A percentile compares a stretch with the other conserved stretches of the same genome.
phyloP scores from a whole-genome alignment of 805 yeast genomes.

The Ogataea chonburiensis region DNA sequence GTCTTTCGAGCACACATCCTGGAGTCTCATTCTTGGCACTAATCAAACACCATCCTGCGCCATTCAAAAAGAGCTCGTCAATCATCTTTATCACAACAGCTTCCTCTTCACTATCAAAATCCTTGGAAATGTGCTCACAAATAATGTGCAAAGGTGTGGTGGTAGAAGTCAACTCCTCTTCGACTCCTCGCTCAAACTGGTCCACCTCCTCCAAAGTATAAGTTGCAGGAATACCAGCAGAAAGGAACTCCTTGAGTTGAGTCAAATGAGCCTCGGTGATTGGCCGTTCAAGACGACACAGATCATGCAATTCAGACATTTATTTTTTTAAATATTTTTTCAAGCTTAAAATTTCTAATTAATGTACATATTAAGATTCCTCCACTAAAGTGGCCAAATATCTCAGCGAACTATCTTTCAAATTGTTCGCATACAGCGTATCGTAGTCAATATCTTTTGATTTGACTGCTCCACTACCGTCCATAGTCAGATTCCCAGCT shows the following conservation, averaged over 20 bases:
- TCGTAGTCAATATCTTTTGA: slow-evolving; percentile 26
- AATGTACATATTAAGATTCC: slow-evolving; percentile 2
- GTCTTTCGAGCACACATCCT: slow-evolving; percentile 70
- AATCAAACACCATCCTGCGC: slow-evolving; percentile 88
- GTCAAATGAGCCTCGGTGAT: slow-evolving; percentile 43
- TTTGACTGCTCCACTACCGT: slow-evolving; percentile 2
- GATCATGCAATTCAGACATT: slow-evolving; percentile 74
- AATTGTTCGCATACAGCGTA: slow-evolving; percentile 20
- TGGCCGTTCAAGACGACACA: slow-evolving; percentile 58
- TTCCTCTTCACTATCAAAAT: slow-evolving; percentile 42
- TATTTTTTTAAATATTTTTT: slow-evolving; percentile 1
- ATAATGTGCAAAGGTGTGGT: slow-evolving; percentile 81
- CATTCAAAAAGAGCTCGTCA: slow-evolving; percentile 68
- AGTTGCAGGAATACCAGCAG: slow-evolving; percentile 76
- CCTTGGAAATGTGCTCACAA: slow-evolving; percentile 48
- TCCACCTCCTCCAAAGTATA: slow-evolving; percentile 77
- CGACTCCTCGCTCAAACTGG: slow-evolving; percentile 47
- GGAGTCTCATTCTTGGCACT: slow-evolving; percentile 76
- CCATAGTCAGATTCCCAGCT: slow-evolving; percentile 24
- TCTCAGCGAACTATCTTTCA: slow-evolving; percentile 35
- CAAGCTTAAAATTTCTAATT: slow-evolving; percentile 1
- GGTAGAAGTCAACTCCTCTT: slow-evolving; percentile 43
- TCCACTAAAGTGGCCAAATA: slow-evolving; percentile 37
- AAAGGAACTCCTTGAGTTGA: slow-evolving; percentile 46
- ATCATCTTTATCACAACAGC: slow-evolving; percentile 53